Evolutionary conservation across 345 rosid species (phyloP), one percentile per base, ranked within the genome.

Genomic region (Gossypium raimondii): DNA sequence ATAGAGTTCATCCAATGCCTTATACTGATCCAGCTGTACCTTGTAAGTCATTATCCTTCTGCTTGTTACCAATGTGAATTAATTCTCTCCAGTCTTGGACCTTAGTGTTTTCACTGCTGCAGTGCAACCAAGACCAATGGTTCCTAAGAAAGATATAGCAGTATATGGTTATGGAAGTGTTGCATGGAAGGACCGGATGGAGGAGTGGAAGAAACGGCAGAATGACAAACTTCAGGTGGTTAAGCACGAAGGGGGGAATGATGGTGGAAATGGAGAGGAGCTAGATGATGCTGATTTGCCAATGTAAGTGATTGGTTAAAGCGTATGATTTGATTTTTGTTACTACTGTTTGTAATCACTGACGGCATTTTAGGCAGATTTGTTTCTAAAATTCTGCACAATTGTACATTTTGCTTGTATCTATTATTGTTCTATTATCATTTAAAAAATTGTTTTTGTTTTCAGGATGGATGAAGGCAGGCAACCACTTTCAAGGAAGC

Each of bases 391-490:
- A 67, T 67, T 34, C 38, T 69, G 27, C 70, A 63, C 16, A 6
- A 20, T 78, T 11, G 29, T 29, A 2, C 3, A 44, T 66, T 17
- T 7, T 44, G 45, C 62, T 41, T 41, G 48, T 56, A 41, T 52
- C 27, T 16, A 3, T 67, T 8, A 4, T 69, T 14, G 59, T 69
- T 69, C 11, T 53, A 67, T 43, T 51, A 11, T 43, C 29, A 60
- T 45, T 76, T 29, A 45, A 41, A 58, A 45, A 34, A 11, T 72
- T 52, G 59, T 20, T 43, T 62, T 17, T 20, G 70, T 81, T 86
- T 24, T 70, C 90, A 96, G 99, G 98, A 96, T 96, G 99, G 99
- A 96, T 76, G 99, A 96, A 86, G 99, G 97, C 76, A 88, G 99
- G 82, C 98, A 96, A 84, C 99, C 99, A 67, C 89, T 96, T 75